Base-by-base conservation (phyloP, 2,329 filamentous ascomycete species). In the Elsinoe ampelina region DNA sequence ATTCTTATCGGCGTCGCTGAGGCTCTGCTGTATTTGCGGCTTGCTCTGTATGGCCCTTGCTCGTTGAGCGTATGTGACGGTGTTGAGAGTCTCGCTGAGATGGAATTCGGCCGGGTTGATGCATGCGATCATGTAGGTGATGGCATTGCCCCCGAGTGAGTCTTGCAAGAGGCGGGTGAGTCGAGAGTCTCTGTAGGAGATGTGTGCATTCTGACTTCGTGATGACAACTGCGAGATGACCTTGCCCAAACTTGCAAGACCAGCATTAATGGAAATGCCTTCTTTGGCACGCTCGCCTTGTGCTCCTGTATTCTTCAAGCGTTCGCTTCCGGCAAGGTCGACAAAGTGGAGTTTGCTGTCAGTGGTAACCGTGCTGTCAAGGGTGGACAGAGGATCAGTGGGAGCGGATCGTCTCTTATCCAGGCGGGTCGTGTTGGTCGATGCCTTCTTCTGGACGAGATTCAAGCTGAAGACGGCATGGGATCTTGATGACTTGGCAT, bases 331-430 rank as follows among this genome's bases (percentile, higher is more conserved):
- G 54, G 93, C 93, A 70, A 98, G 75, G 81, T 98, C 93, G 59
- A 98, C 93, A 68, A 98, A 98, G 70, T 98, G 93, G 52, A 98
- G 80, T 73, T 98, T 98, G 82, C 93, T 98, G 71, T 98, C 93
- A 8, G 93, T 87, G 0, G 90, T 96, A 41, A 97, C 80, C 71
- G 81, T 82, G 36, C 71, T 81, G 15, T 84, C 81, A 20, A 81
- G 80, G 10, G 74, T 73, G 2, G 84, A 81, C 76, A 93, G 81
- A 38, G 85, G 81, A 67, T 97, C 93, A 5, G 92, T 68, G 0
- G 92, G 90, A 61, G 95, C 84, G 0, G 93, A 97, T 63, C 87
- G 83, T 59, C 92, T 86, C 73, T 95, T 96, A 62, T 96, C 89
- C 30, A 80, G 77, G 2, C 78, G 72, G 5, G 67, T 64, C 3